phyloP scores from a whole-genome alignment of 129 eudicot genomes.

The Tanacetum coccineum region DNA sequence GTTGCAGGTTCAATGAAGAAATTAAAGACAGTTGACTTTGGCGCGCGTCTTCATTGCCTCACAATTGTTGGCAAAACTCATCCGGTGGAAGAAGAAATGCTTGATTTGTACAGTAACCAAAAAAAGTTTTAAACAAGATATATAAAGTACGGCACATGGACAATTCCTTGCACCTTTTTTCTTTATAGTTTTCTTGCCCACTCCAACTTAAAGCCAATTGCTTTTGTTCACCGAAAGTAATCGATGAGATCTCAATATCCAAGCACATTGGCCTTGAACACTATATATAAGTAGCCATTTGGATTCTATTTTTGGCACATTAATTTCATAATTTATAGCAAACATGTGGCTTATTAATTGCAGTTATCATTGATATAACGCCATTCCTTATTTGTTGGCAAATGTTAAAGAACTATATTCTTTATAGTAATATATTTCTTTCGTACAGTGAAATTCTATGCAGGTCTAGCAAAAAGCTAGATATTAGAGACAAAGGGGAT shows the following conservation, averaged over 20 bases:
- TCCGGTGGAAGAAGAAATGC: constrained; percentile 90
- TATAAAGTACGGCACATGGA: constrained; percentile 13
- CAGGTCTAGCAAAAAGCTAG: no score
- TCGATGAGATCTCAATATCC: constrained; percentile 15
- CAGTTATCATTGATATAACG: no score
- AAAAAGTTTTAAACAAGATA: not conserved
- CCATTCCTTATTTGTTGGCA: no score
- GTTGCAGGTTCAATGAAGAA: constrained; percentile 85
- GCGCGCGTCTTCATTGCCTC: constrained; percentile 81
- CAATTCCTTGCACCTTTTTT: not conserved
- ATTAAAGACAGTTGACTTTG: constrained; percentile 64
- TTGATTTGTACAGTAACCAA: constrained; percentile 32
- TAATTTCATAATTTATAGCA: constrained; percentile 5
- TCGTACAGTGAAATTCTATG: no score
- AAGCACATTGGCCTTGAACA: constrained; percentile 9
- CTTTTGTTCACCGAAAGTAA: constrained; percentile 14
- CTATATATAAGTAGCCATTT: constrained; percentile 13
- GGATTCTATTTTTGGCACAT: no score
- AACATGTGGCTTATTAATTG: constrained; percentile 13
- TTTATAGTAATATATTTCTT: no score
- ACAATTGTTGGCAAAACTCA: constrained; percentile 81
- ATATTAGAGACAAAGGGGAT: no score
- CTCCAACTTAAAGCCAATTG: constrained; percentile 22
- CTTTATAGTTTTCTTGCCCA: constrained; percentile 4
- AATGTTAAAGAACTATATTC: no score